Base-by-base conservation (phyloP, 176 grass and related monocot species). In the Chrysopogon serrulatus region DNA sequence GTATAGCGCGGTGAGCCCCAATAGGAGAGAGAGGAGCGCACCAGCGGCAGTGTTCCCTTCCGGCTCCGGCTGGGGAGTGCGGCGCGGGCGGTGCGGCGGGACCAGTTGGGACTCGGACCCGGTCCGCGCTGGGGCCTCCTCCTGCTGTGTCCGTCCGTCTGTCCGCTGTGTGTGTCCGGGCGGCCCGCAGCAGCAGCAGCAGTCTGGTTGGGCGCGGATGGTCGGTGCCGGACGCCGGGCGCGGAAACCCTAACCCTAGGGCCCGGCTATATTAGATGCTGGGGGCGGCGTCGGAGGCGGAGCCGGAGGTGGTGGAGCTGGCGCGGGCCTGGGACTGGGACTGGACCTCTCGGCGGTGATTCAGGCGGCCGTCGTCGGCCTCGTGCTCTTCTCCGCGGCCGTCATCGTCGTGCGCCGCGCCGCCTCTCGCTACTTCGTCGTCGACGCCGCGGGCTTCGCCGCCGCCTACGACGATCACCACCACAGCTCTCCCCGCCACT, bases 401-500 rank as follows among this genome's bases (percentile, higher is more conserved):
- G 62, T 90, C 64, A 13, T 90, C 35, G 76, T 83, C 54, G 85
- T 96, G 57, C 88, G 89, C 85, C 90, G 84, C 61, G 87, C 90
- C 67, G 93, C 96, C 10, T 95, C 91, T 39, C 85, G 91, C 49
- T 96, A 90, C 90, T 99, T 99, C 86, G 76, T 90, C 85, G 93
- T 99, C 89, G 96, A 96, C 91, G 86, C 87, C 79, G 78, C 87
- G 12, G 79, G 91, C 12, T 94, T 85, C 83, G 83, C 78, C 81
- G 69, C 89, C 57, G 78, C 77, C 66, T 77, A 73, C 86, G 81
- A 88, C 57, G 87, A 94, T 74, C 77, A 84, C 80, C 84, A 66
- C 56, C 43, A 66, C 86, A 70, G 16, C 33, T 28, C 63, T 11
- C 4, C 13, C 41, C 41, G n/a, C n/a, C n/a, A 8, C 54, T 82